phyloP scores from a whole-genome alignment of 495 filamentous ascomycete species.

The Pyrenula massariospora region DNA sequence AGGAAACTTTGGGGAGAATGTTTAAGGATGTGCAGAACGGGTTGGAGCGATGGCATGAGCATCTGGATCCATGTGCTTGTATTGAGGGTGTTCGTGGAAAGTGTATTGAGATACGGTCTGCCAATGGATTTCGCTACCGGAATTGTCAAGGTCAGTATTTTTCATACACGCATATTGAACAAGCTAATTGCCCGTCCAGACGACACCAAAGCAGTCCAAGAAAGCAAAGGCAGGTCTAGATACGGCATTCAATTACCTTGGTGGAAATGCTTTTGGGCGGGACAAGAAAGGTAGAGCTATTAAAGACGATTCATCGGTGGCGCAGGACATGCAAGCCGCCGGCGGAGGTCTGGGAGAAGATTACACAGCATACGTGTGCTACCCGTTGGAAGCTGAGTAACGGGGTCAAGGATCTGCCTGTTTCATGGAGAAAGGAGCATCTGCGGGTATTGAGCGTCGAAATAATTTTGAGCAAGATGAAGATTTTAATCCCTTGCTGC shows the following conservation, averaged over 20 bases:
- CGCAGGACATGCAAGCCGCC: slow-evolving; percentile 66
- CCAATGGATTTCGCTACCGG: slow-evolving; percentile 79
- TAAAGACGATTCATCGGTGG: slow-evolving; percentile 67
- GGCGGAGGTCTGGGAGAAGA: slow-evolving; percentile 56
- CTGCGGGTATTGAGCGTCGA: too few relatives aligned
- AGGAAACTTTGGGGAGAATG: slow-evolving; percentile 83
- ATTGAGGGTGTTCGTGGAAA: slow-evolving; percentile 91
- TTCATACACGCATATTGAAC: neutral
- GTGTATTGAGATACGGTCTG: slow-evolving; percentile 84
- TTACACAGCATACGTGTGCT: slow-evolving; percentile 94
- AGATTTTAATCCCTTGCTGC: too few relatives aligned
- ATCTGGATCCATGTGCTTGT: slow-evolving; percentile 87
- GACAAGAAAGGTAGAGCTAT: slow-evolving; percentile 88
- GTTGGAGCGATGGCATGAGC: slow-evolving; percentile 91
- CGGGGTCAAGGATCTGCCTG: too few relatives aligned
- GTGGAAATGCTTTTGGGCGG: slow-evolving; percentile 84
- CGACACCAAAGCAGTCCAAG: slow-evolving; percentile 67
- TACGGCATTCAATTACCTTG: slow-evolving; percentile 77
- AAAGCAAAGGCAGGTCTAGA: slow-evolving; percentile 76
- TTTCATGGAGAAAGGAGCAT: too few relatives aligned
- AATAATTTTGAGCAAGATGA: too few relatives aligned
- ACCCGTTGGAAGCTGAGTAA: slow-evolving; percentile 75
- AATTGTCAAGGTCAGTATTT: slow-evolving; percentile 60
- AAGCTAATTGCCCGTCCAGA: slow-evolving; percentile 35
- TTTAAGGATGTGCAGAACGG: slow-evolving; percentile 70